Base-by-base conservation (phyloP, 106 monocot genomes). In the Acorus gramineus region DNA sequence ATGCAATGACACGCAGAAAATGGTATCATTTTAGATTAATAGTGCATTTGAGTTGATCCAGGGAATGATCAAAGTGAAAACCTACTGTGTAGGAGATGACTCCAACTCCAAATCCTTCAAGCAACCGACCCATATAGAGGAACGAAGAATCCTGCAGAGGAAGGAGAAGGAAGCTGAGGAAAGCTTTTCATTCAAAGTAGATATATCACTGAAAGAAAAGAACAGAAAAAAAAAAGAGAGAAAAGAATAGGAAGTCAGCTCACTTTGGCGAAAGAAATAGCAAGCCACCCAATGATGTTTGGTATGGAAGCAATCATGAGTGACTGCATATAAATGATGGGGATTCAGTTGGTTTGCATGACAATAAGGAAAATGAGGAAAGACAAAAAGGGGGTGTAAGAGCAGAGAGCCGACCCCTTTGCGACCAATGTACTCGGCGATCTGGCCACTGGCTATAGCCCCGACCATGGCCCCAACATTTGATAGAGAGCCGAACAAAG, bases 391-490 rank as follows among this genome's bases (percentile, higher is more conserved):
- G 28, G 28, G 28, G 28, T 28, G 28, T 28, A 28, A 28, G 28
- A 28, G 28, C 28, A 28, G 28, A 6, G 11, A 50, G 8, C 66
- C 57, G 74, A 94, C 94, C 80, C 94, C 94, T 78, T 90, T 95
- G 5, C 94, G 69, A 2, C 94, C 94, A 48, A 90, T 85, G 70
- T 95, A 90, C 78, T 95, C 90, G 4, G 94, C 84, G 4, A 95
- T 84, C 77, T 95, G 94, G 7, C 94, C 90, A 55, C 94, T 95
- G 42, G 90, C 82, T 42, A 95, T 95, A 43, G 94, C 94, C 1
- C 94, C 94, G 4, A 95, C 79, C 94, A 95, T 95, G 49, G 90
- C 94, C 3, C 94, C 94, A 8, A 95, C 94, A 53, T 95, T 94
- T n/a, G 93, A 94, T 6, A 94, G 77, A 6, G 93, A 94, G 3